These are phyloP conservation scores for Wolfiporia cocos DNA, from an alignment of 1,284 basidiomycete species.

Conservation along the genomic window DNA sequence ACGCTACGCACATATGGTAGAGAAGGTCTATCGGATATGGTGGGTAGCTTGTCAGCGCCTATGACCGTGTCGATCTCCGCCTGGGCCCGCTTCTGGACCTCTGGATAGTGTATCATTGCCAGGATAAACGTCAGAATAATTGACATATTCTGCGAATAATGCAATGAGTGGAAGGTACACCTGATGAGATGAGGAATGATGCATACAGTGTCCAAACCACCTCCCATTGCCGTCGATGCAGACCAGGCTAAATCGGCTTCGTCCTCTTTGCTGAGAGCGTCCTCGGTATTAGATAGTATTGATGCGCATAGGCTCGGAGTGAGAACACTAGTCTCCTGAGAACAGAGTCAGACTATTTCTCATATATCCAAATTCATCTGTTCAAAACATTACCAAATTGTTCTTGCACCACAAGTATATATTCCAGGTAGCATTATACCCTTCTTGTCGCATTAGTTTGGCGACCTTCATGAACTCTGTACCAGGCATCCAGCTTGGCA, in stretches of 20 bases:
- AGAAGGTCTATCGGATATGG: slow-evolving; percentile 8
- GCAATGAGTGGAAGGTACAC: not conserved
- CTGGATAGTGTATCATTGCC: slow-evolving; percentile 19
- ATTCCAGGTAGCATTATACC: not conserved
- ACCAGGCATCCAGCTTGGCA: not conserved
- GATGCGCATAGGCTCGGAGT: not conserved
- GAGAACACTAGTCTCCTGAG: not conserved
- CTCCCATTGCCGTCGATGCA: slow-evolving; percentile 5
- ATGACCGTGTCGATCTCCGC: slow-evolving; percentile 20
- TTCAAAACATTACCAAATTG: not conserved
- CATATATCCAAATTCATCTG: not conserved
- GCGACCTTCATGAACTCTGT: not conserved
- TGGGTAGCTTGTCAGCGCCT: slow-evolving; percentile 11
- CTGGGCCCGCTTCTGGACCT: slow-evolving; percentile 18
- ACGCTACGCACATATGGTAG: slow-evolving; percentile 12
- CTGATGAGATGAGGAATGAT: not conserved
- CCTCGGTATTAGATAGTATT: not conserved
- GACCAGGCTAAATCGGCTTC: not conserved
- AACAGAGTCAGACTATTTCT: not conserved
- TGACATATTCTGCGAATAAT: slow-evolving; percentile 18
- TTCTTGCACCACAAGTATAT: not conserved
- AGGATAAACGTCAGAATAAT: slow-evolving; percentile 21
- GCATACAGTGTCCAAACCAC: slow-evolving; percentile 24
- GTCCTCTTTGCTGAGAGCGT: not conserved
- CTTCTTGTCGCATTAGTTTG: not conserved